Percentiles rank a stretch among this genome's conserved stretches.
phyloP scores from a whole-genome alignment of 2,329 filamentous ascomycete species.

The Macrophomina phaseolina region DNA sequence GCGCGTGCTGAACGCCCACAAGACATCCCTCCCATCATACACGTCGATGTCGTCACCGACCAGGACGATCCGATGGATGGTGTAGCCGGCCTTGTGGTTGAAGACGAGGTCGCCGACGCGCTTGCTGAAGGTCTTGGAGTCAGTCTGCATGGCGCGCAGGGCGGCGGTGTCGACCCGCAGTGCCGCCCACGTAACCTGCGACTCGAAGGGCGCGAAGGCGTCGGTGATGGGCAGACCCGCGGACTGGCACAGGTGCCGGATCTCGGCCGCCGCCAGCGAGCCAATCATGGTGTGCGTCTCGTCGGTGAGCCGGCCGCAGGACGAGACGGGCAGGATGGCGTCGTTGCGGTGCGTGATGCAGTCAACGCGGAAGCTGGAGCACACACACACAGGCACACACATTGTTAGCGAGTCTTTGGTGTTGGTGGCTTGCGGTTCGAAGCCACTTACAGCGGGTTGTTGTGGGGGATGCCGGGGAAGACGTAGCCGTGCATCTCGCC shows the following conservation, averaged over 20 bases:
- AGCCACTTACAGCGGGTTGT: conserved; percentile 45
- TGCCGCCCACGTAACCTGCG: conserved; percentile 56
- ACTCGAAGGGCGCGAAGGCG: conserved; percentile 53
- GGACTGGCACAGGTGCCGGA: conserved; percentile 43
- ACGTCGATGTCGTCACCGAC: conserved; percentile 59
- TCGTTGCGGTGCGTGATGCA: conserved; percentile 56
- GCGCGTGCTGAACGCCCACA: conserved; percentile 57
- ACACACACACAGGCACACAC: no score
- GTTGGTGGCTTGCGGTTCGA: no score
- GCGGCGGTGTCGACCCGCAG: conserved; percentile 30
- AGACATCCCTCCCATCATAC: conserved; percentile 53
- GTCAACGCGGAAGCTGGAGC: conserved; percentile 43
- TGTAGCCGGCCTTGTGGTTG: conserved; percentile 50
- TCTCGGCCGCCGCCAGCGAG: conserved; percentile 52
- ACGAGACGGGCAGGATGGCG: conserved; percentile 55
- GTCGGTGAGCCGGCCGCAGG: conserved; percentile 51
- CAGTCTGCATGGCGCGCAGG: conserved; percentile 27
- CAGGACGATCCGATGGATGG: conserved; percentile 53
- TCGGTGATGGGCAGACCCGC: conserved; percentile 52
- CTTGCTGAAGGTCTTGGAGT: conserved; percentile 45
- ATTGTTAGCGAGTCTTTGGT: no score
- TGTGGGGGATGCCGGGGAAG: conserved; percentile 50
- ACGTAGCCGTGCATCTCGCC: conserved; percentile 53
- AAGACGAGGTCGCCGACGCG: conserved; percentile 53
- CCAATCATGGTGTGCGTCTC: conserved; percentile 54